phyloP scores from a whole-genome alignment of 352 stramenopile species.

The Globisporangium radiosum region DNA sequence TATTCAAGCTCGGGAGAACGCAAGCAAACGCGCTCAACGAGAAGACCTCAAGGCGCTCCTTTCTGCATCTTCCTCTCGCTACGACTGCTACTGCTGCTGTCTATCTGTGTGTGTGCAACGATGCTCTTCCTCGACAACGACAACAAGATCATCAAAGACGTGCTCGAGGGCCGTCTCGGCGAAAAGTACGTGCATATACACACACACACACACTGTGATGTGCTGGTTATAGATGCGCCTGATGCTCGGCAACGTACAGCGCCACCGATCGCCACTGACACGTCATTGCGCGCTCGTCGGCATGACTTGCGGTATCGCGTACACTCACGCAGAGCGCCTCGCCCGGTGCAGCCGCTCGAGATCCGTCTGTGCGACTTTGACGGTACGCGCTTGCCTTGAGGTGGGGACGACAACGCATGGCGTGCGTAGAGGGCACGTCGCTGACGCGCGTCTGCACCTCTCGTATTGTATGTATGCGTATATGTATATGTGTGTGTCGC shows the following conservation, averaged over 20 bases:
- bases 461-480: too few species aligned
- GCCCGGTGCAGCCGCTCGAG: conserved; percentile 66
- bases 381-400: conserved; percentile 23
- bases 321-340: conserved; percentile 41
- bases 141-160: conserved; percentile 88
- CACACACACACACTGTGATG: neutral
- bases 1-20: neutral
- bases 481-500: neutral
- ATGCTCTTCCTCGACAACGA: conserved; percentile 85
- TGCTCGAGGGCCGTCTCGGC: conserved; percentile 61
- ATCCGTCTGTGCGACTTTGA: conserved; percentile 84
- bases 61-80: neutral
- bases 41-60: too few species aligned
- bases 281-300: neutral
- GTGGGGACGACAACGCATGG: neutral
- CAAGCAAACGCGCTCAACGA: neutral
- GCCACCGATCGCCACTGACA: too few species aligned
- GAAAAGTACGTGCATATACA: conserved; percentile 40
- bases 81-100: too few species aligned
- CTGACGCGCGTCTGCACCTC: too few species aligned
- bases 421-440: too few species aligned
- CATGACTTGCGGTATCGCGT: neutral
- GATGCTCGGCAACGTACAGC: too few species aligned
- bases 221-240: too few species aligned
- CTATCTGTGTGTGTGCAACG: neutral